These are phyloP conservation scores for Alternaria novae-zelandiae DNA, from an alignment of 2,329 filamentous ascomycete genomes.

Conservation along the genomic window DNA sequence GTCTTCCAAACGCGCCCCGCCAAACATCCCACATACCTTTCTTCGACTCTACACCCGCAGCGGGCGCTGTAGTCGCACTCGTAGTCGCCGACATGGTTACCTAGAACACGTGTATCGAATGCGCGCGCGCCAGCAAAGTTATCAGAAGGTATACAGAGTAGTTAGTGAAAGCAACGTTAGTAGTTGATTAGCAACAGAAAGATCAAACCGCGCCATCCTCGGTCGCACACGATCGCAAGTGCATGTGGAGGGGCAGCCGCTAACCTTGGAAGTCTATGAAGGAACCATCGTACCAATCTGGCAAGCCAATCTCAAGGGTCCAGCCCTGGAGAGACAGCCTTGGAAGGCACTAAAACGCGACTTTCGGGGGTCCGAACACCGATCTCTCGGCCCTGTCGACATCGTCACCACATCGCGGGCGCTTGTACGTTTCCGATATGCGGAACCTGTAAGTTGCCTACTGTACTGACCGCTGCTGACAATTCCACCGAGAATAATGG, in stretches of 20 bases:
- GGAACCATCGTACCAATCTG: conserved; percentile 9
- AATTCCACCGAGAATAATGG: not conserved
- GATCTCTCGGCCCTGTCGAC: conserved; percentile 37
- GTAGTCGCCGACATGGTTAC: conserved; percentile 5
- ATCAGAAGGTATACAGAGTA: not conserved
- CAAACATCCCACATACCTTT: conserved; percentile 40
- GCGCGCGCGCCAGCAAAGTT: not conserved
- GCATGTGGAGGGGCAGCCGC: conserved; percentile 22
- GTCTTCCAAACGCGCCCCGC: conserved; percentile 3
- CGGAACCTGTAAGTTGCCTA: not conserved
- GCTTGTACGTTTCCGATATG: conserved; percentile 40
- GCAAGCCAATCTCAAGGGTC: conserved; percentile 1
- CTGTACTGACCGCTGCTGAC: not conserved
- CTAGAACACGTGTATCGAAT: not conserved
- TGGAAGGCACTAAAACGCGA: not conserved
- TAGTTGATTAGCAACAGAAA: not conserved
- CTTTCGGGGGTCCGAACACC: conserved; percentile 13
- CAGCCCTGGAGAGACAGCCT: not conserved
- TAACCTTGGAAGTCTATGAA: conserved; percentile 14
- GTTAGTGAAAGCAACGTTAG: not conserved
- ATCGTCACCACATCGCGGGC: conserved; percentile 45
- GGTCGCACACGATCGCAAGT: not conserved
- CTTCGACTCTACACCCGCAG: conserved; percentile 41
- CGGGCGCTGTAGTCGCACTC: conserved; percentile 4
- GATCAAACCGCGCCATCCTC: conserved; percentile 3